phyloP scores from a whole-genome alignment of 768 basidiomycete species.

The Harrya chromipes region DNA sequence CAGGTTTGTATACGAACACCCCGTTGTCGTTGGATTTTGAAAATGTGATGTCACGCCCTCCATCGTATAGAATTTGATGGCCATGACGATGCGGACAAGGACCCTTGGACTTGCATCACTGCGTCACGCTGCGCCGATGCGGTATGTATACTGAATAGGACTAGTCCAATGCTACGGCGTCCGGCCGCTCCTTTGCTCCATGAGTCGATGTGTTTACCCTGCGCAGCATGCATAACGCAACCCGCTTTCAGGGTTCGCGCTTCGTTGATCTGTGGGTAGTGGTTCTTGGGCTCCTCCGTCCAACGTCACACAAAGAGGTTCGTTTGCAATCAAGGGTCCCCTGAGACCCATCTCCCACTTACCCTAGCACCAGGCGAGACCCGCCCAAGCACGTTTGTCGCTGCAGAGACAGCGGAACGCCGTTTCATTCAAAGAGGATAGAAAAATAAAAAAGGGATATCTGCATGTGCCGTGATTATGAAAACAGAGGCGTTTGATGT shows the following conservation, averaged over 20 bases:
- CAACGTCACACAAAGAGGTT: background rate
- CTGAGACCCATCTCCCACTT: background rate
- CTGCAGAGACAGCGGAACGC: background rate
- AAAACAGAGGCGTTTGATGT: constrained; percentile 22
- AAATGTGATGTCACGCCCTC: too few species aligned
- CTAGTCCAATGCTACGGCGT: too few species aligned
- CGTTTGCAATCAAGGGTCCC: constrained; percentile 20
- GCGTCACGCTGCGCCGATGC: constrained; percentile 7
- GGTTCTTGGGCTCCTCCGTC: constrained; percentile 2
- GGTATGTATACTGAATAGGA: too few species aligned
- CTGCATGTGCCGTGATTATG: constrained; percentile 20
- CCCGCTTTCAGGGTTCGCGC: constrained; percentile 17
- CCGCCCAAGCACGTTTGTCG: constrained; percentile 4
- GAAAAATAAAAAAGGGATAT: constrained; percentile 9
- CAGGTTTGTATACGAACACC: constrained; percentile 1
- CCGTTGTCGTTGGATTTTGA: background rate
- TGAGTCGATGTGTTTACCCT: background rate
- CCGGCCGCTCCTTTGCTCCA: too few species aligned
- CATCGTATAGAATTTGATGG: too few species aligned
- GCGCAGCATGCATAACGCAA: constrained; percentile 18
- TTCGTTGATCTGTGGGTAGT: constrained; percentile 8
- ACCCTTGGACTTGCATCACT: background rate
- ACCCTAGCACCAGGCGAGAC: constrained; percentile 17
- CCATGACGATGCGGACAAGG: background rate
- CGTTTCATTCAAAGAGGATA: constrained; percentile 7